Conservation (phyloP, 2,329 filamentous ascomycete species). For the Penicillium sp. region DNA sequence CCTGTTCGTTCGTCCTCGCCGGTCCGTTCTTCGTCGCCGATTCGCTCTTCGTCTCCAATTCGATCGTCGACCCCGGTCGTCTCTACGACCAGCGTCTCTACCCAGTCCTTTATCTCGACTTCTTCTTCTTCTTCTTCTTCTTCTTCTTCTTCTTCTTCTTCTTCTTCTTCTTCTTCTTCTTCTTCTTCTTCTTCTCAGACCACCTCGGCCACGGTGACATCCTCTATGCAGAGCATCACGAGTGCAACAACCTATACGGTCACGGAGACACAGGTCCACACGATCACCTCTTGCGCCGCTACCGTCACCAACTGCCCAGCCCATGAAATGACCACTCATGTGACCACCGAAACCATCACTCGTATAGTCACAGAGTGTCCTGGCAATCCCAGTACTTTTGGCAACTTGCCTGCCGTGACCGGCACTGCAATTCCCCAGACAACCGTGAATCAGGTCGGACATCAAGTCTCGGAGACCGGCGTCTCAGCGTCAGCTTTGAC, state of each 20-base stretch:
- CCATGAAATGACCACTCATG: not conserved
- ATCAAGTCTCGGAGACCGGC: too few species aligned
- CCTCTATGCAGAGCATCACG: not conserved
- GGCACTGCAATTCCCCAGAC: too few species aligned
- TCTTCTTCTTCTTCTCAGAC: not conserved
- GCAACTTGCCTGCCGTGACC: too few species aligned
- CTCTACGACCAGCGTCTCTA: not conserved
- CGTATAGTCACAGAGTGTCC: not conserved
- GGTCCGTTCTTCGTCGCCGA: not conserved
- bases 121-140: not conserved
- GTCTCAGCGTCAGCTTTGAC: not conserved
- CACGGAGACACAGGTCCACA: not conserved
- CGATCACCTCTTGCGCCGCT: not conserved
- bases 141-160: not conserved
- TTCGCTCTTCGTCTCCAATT: not conserved
- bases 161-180: not conserved
- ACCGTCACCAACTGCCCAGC: not conserved
- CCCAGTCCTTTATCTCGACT: not conserved
- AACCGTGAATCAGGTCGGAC: too few species aligned
- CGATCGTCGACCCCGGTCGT: not conserved
- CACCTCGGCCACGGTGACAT: not conserved
- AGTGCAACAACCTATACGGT: not conserved
- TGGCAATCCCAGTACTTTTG: not conserved
- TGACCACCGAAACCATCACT: not conserved
- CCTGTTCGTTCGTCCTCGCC: not conserved